A percentile compares a stretch with the other conserved stretches of the same genome.
These are phyloP conservation scores for Cadophora sp. DNA, from an alignment of 2,329 filamentous ascomycete species.

Conservation along the genomic window DNA sequence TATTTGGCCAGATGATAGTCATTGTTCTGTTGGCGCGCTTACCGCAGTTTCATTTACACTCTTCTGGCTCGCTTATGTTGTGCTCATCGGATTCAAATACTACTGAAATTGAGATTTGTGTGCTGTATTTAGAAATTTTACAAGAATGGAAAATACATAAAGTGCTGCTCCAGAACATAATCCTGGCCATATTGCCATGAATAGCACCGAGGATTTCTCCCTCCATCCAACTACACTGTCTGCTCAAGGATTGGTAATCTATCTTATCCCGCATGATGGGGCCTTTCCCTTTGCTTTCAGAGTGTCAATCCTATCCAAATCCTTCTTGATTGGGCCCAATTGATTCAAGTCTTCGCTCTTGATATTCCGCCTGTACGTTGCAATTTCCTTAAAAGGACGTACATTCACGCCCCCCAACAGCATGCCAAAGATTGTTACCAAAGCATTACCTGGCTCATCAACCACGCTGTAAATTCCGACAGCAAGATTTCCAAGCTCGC, in stretches of 20 bases:
- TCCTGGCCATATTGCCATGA: too few species aligned
- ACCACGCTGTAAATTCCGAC: neutral
- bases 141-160: too few species aligned
- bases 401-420: neutral
- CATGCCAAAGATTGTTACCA: neutral
- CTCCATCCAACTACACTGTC: neutral
- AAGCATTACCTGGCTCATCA: neutral
- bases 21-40: too few species aligned
- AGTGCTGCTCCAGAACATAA: too few species aligned
- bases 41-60: too few species aligned
- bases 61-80: too few species aligned
- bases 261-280: too few species aligned
- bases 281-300: constrained; percentile 6
- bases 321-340: neutral
- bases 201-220: neutral
- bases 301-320: neutral
- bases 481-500: neutral
- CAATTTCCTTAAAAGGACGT: constrained; percentile 1
- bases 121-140: too few species aligned
- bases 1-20: too few species aligned
- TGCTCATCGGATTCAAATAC: too few species aligned
- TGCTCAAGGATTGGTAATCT: neutral
- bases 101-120: too few species aligned
- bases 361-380: neutral
- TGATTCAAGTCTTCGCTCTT: neutral